Base-by-base conservation (phyloP, 78 protist genomes). In the Speleostelium caveatum region DNA sequence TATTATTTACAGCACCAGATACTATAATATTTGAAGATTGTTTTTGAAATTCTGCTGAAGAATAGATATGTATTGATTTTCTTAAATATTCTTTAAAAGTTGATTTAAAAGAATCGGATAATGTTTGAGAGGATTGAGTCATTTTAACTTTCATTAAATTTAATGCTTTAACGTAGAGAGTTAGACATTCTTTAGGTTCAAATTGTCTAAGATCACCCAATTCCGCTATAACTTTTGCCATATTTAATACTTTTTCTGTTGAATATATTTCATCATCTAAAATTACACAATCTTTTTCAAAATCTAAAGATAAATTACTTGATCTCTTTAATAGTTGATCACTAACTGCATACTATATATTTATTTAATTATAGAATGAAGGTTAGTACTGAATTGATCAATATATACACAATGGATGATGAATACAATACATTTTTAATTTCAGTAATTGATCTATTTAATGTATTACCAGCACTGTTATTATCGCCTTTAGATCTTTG, bases 231-330 rank as follows among this genome's bases (percentile, higher is more conserved):
- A 72, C 79, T 35, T 39, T 30, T 32, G 91, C 91, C 41, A 74
- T 51, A 12, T 83, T 83, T 14, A 62, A 38, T 33, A 45, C 1
- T 33, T 16, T 67, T 17, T 83, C 91, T 10, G 24, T 59, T 10
- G 75, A 68, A 10, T 39, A 33, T 32, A 42, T 16, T 61, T 83
- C 80, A 58, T 68, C 90, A 36, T 69, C 91, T 7, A 83, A 45
- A 59, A 83, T 83, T 6, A 83, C 91, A 58, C 75, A 83, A 69
- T 69, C 79, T 32, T 45, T 83, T 83, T 83, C 91, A 71, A 83
- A 83, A 60, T 83, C 91, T 0, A 62, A 30, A 3, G 72, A 58
- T 56, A 66, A 56, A 30, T 62, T 16, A 26, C 36, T 67, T 24
- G 66, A 49, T 66, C 53, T 45, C 6, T 45, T 45, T 10, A 14